Conservation (phyloP, 2,329 filamentous ascomycete species). For the Raffaelea arxii region DNA sequence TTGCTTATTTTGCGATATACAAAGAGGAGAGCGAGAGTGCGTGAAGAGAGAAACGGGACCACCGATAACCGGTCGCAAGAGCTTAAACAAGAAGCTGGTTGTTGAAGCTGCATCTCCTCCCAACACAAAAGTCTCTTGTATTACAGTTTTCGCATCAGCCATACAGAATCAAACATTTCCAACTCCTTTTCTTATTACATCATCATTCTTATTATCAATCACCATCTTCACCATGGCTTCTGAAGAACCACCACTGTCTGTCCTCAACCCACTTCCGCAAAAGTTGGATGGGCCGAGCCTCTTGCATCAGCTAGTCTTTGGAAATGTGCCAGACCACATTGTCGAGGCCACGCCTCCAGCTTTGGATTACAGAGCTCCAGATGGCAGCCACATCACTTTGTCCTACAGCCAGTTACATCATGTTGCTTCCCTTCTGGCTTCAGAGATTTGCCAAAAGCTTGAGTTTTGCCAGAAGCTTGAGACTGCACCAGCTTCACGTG, state of each 20-base stretch:
- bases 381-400: slow-evolving; percentile 34
- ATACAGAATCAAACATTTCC: not conserved
- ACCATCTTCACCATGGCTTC: not conserved
- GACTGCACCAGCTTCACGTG: not conserved
- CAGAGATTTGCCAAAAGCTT: slow-evolving; percentile 28
- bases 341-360: slow-evolving; percentile 28
- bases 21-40: too few species aligned
- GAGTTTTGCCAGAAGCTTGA: not conserved
- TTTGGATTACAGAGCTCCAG: slow-evolving; percentile 51
- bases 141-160: not conserved
- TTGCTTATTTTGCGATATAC: not conserved
- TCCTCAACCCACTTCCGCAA: slow-evolving; percentile 34
- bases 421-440: slow-evolving; percentile 46
- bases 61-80: too few species aligned
- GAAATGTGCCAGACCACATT: slow-evolving; percentile 11
- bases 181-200: not conserved
- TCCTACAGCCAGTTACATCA: slow-evolving; percentile 56
- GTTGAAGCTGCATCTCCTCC: not conserved
- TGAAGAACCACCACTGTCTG: slow-evolving; percentile 22
- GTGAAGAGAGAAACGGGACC: too few species aligned
- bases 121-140: not conserved
- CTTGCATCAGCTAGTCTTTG: slow-evolving; percentile 50
- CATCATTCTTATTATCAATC: not conserved
- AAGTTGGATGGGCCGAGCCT: slow-evolving; percentile 33
- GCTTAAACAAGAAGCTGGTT: too few species aligned